Base-by-base conservation (phyloP, 805 yeast species). In the Debaryomyces castellii region DNA sequence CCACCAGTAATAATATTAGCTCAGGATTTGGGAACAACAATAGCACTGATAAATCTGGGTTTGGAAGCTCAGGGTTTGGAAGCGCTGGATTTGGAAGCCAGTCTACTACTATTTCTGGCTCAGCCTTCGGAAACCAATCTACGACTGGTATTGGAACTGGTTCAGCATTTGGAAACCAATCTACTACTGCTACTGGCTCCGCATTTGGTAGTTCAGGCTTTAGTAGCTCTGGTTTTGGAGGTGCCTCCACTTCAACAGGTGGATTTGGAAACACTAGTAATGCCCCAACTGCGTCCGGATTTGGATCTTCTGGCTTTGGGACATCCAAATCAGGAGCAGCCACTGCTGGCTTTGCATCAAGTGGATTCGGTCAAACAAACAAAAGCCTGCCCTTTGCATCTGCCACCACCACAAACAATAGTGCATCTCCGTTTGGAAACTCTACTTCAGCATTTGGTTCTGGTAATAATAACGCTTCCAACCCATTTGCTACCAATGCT, bases 171-270 rank as follows among this genome's bases (percentile, higher is more conserved):
- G 24, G n/a, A n/a, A n/a, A n/a, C 25, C 16, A 36, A 8, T 17
- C 48, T n/a, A 22, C 44, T 24, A 45, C 38, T 12, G 36, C 39
- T 1, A 34, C 45, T n/a, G 3, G n/a, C 7, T 36, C 48, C 7
- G 48, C 49, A 17, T 53, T 51, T 44, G 57, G 51, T n/a, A 27
- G 35, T 17, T 18, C 36, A 24, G 46, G 48, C 8, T 51, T 33
- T n/a, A n/a, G n/a, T n/a, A n/a, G n/a, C n/a, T n/a, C n/a, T n/a
- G n/a, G n/a, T n/a, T n/a, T n/a, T n/a, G n/a, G n/a, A n/a, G n/a
- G n/a, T n/a, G n/a, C n/a, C n/a, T n/a, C n/a, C n/a, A n/a, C n/a
- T n/a, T n/a, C n/a, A n/a, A n/a, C n/a, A n/a, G n/a, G n/a, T n/a
- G n/a, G n/a, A n/a, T n/a, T n/a, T n/a, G n/a, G 54, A 51, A 22